Evolutionary conservation across 345 rosid genomes (phyloP).

Genomic region (Eucalyptus pauciflora): DNA sequence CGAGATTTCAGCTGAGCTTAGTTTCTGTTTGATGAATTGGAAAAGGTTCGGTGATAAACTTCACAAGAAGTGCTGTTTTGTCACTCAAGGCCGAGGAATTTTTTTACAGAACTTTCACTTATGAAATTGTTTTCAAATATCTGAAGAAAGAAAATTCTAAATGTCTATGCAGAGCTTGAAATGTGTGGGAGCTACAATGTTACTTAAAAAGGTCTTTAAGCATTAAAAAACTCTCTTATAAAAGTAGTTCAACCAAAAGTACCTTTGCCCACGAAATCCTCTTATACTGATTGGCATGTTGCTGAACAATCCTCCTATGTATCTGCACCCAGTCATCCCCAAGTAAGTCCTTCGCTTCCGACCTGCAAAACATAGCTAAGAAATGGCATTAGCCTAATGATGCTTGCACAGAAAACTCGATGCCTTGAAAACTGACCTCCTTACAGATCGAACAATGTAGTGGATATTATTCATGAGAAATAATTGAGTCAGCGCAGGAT

Average conservation of each 20-base stretch:
- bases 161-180: not conserved
- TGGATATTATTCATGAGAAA: constrained; percentile 96
- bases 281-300: constrained; percentile 95
- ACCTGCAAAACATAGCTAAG: constrained; percentile 30
- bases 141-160: not conserved
- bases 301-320: constrained; percentile 89
- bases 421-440: constrained; percentile 40
- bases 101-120: not conserved
- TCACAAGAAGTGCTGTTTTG: not conserved
- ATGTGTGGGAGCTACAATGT: not conserved
- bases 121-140: not conserved
- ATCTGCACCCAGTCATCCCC: constrained; percentile 99
- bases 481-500: constrained; percentile 83
- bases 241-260: not conserved
- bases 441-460: constrained; percentile 92
- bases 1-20: not conserved
- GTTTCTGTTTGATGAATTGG: not conserved
- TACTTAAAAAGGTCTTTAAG: not conserved
- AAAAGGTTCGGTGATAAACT: not conserved
- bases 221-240: not conserved
- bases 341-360: constrained; percentile 87
- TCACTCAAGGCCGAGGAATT: not conserved
- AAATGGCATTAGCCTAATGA: not conserved
- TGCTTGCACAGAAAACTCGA: not conserved
- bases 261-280: constrained; percentile 99